Evolutionary conservation across 768 basidiomycete species (phyloP), one percentile per base, ranked within the genome.

Genomic region (Rhodocollybia butyracea): DNA sequence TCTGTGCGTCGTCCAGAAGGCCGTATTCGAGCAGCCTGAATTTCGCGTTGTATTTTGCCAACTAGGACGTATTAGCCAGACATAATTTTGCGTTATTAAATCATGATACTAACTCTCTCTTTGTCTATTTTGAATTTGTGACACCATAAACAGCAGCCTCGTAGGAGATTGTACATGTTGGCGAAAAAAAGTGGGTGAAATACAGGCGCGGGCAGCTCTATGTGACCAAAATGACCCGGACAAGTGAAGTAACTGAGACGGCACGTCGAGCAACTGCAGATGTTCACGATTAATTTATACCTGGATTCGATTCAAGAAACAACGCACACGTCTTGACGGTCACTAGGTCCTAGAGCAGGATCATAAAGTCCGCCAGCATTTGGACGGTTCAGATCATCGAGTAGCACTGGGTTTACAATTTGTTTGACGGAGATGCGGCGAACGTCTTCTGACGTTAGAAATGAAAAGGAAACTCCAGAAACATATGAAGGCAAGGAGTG

Each of bases 141-240:
- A 71, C 97, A 99, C 73, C 90, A 98, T 68, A 96, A 73, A 74
- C 97, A 99, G 13, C 85, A 85, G 34, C 88, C 88, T 55, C 95
- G 85, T 21, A 99, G 75, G 43, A 98, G 74, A 60, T 88, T 88
- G 68, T 86, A 95, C 77, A 89, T 86, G 64, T 95, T 91, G 30
- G 80, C 77, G 85, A 98, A 93, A 72, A 98, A 99, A 36, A 99
- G 74, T 0, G 97, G 97, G 65, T 99, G 96, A 66, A 91, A 98
- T 2, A 98, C 92, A 13, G 97, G 95, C 17, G 89, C 83, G 19
- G 96, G 94, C 5, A 99, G 82, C 58, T 98, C 94, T 58, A 99
- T 96, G 70, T 98, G 97, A 21, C 97, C 97, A 72, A 89, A 99
- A 71, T 99, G 97, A 17, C 97, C 97, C 2, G 97, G 95, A 70